A percentile compares a stretch with the other conserved stretches of the same genome.
Conservation (phyloP, 2,329 filamentous ascomycete species). For the Fusarium sp. region DNA sequence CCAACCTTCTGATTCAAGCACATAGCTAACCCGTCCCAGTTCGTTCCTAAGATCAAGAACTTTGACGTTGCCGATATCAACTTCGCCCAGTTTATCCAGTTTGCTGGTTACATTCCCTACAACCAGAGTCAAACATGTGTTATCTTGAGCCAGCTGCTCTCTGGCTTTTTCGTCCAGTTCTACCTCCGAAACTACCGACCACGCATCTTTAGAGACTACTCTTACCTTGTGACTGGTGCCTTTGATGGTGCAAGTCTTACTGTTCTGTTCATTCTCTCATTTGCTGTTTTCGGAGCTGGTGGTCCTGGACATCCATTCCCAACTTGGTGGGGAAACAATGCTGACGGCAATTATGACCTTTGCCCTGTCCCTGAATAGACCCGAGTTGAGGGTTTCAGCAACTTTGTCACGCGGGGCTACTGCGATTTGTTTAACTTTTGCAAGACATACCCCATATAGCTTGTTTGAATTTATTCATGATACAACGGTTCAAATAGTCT, state of each 20-base stretch:
- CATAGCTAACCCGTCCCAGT: slow-evolving; percentile 50
- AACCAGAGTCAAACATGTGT: slow-evolving; percentile 69
- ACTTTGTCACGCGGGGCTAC: no score
- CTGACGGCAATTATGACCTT: slow-evolving; percentile 61
- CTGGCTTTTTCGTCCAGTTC: slow-evolving; percentile 64
- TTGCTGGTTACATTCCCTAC: slow-evolving; percentile 67
- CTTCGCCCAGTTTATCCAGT: slow-evolving; percentile 67
- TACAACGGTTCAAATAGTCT: neutral
- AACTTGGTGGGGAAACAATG: slow-evolving; percentile 68
- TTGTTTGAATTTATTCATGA: neutral
- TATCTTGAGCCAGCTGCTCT: slow-evolving; percentile 60
- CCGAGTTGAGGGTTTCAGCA: neutral
- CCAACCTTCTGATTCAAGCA: neutral
- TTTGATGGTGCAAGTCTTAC: slow-evolving; percentile 65
- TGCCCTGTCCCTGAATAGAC: slow-evolving; percentile 57
- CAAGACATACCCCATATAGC: neutral
- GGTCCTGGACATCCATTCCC: slow-evolving; percentile 61
- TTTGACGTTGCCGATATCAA: slow-evolving; percentile 62
- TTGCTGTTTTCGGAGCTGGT: slow-evolving; percentile 68
- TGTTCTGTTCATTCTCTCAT: slow-evolving; percentile 66
- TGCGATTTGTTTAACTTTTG: neutral
- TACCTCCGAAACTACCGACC: slow-evolving; percentile 67
- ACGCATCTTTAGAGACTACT: slow-evolving; percentile 66
- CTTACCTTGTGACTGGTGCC: slow-evolving; percentile 66
- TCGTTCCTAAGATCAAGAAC: slow-evolving; percentile 60